Evolutionary conservation across 768 basidiomycete genomes (phyloP), one percentile per base, ranked within the genome.

Genomic region (Amanita rimosa): DNA sequence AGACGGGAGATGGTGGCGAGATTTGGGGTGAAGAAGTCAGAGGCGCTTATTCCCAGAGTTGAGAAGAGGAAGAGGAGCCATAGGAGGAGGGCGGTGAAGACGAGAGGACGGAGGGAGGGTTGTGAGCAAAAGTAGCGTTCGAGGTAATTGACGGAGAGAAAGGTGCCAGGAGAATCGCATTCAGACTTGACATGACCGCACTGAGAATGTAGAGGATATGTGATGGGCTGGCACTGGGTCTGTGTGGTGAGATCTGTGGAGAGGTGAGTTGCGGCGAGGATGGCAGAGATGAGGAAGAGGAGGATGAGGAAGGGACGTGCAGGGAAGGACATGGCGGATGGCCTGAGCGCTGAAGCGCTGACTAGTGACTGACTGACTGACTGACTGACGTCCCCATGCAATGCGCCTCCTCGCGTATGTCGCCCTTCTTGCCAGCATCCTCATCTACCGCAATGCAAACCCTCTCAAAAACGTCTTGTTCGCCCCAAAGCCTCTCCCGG

Each of bases 21-120:
- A 63, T 99, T 98, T 1, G 94, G 94, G 45, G 88, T 93, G 73
- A 98, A 98, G 68, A 97, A 97, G 65, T 98, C 95, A 14, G 92
- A 87, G 4, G 94, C 93, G 54, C 83, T 84, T 62, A 96, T 96
- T 3, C 93, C 93, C 31, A 97, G 83, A 31, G 88, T 94, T 17
- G 92, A 92, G 69, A 99, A 98, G 47, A 99, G 81, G 70, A 97
- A 96, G 22, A 81, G 55, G 14, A 92, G 76, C 91, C 91, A 95
- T 17, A 85, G 37, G 8, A 88, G 53, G 53, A 92, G 75, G 35
- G 70, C 78, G 2, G 60, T 55, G 64, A 92, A 90, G 3, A 75
- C 57, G 9, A 80, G 48, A 0, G 85, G 81, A 6, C 85, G 78
- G 2, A 78, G 29, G 13, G 75, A 37, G 6, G 65, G 55, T 3